Conservation (phyloP, 1,139 yeast genomes). For the Geotrichum europaeum region DNA sequence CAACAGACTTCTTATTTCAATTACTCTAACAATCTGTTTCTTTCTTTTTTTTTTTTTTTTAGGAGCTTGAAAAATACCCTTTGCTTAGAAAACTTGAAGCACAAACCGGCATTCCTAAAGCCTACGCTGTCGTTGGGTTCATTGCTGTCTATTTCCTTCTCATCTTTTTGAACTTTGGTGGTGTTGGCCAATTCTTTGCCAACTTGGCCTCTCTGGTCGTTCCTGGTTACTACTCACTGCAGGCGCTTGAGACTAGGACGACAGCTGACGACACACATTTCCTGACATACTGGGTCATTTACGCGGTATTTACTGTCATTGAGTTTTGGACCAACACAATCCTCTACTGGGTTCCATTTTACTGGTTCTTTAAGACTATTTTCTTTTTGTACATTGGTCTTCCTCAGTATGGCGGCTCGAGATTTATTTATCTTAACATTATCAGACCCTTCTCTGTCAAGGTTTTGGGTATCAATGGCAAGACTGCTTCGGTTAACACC, state of each 20-base stretch:
- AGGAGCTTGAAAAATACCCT: slow-evolving; percentile 36
- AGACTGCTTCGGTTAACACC: slow-evolving; percentile 22
- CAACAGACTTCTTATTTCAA: background rate
- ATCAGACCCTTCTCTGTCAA: slow-evolving; percentile 71
- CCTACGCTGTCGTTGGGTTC: slow-evolving; percentile 69
- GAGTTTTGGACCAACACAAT: slow-evolving; percentile 96
- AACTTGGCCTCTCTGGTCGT: slow-evolving; percentile 86
- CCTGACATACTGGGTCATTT: slow-evolving; percentile 95
- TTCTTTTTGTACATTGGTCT: slow-evolving; percentile 83
- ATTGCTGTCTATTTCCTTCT: slow-evolving; percentile 63
- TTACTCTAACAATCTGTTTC: background rate
- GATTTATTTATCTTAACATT: slow-evolving; percentile 53
- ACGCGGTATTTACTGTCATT: slow-evolving; percentile 79
- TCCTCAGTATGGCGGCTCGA: slow-evolving; percentile 85
- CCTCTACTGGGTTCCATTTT: slow-evolving; percentile 91
- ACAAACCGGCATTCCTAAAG: slow-evolving; percentile 60
- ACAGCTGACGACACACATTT: slow-evolving; percentile 76
- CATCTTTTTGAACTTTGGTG: slow-evolving; percentile 85
- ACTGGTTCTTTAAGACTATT: slow-evolving; percentile 87
- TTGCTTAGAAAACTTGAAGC: slow-evolving; percentile 32
- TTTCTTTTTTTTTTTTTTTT: background rate
- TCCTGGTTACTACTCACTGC: slow-evolving; percentile 84
- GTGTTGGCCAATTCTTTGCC: slow-evolving; percentile 81
- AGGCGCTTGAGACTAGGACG: slow-evolving; percentile 69
- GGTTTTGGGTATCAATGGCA: slow-evolving; percentile 35